Conservation (phyloP, 129 eudicot species). For the Flaveria ramosissima region DNA sequence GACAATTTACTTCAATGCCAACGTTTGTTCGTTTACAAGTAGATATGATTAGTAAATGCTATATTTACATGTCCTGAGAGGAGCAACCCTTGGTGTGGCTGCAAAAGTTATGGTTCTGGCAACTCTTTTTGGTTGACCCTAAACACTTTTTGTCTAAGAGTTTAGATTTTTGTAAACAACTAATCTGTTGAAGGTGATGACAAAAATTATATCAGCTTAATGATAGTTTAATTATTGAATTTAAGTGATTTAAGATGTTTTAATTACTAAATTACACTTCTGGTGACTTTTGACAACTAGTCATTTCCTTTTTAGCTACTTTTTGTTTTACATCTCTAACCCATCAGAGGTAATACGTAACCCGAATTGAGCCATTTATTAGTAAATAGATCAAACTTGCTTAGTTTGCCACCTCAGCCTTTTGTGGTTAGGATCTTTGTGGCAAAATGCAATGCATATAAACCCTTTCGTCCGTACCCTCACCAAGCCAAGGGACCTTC, state of each 20-base stretch:
- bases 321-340: too few species aligned
- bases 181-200: neutral
- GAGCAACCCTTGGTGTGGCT: neutral
- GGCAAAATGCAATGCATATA: neutral
- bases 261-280: neutral
- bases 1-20: neutral
- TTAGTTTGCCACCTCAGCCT: too few species aligned
- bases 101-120: neutral
- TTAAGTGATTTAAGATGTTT: neutral
- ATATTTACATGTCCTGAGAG: neutral
- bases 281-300: neutral
- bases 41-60: neutral
- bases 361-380: neutral
- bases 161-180: neutral
- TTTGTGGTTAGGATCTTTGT: neutral
- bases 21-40: neutral
- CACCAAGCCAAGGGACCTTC: neutral
- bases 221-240: too few species aligned
- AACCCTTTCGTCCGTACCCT: neutral
- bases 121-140: neutral
- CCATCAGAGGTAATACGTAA: neutral
- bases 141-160: neutral
- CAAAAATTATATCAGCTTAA: neutral
- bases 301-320: neutral
- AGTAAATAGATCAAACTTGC: neutral